Evolutionary conservation across 2,329 filamentous ascomycete genomes (phyloP).

Genomic region (Fusarium torulosum): DNA sequence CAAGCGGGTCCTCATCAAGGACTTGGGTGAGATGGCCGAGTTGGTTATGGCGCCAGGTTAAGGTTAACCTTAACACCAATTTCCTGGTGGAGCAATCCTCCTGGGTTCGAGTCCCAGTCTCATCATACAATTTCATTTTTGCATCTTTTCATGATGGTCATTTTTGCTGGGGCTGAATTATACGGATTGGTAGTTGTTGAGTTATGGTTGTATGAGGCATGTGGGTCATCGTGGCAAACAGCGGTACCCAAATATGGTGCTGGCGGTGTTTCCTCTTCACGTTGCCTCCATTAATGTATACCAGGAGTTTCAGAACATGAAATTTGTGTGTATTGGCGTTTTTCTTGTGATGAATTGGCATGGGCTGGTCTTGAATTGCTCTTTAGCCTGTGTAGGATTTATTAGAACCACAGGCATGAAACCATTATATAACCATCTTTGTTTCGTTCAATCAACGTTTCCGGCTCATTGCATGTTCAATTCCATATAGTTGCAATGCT

Average conservation of each 20-base stretch:
- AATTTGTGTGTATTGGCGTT: slow-evolving; percentile 7
- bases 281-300: slow-evolving; percentile 11
- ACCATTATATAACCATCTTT: not conserved
- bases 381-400: slow-evolving; percentile 7
- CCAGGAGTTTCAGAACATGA: slow-evolving; percentile 34
- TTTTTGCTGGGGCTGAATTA: slow-evolving; percentile 13
- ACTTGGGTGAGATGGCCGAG: slow-evolving; percentile 46
- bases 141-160: not conserved
- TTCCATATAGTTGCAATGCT: no score
- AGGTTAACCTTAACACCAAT: slow-evolving; percentile 43
- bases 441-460: no score
- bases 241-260: not conserved
- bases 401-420: slow-evolving; percentile 14
- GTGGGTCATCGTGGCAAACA: not conserved
- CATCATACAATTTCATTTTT: slow-evolving; percentile 40
- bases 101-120: slow-evolving; percentile 48
- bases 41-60: slow-evolving; percentile 49
- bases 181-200: not conserved
- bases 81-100: slow-evolving; percentile 48
- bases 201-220: not conserved
- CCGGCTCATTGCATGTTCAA: no score
- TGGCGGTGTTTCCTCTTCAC: not conserved
- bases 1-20: slow-evolving; percentile 35
- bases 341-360: slow-evolving; percentile 17
- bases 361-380: not conserved